Conservation (phyloP, 768 basidiomycete genomes). For the Tricholoma sp. region DNA sequence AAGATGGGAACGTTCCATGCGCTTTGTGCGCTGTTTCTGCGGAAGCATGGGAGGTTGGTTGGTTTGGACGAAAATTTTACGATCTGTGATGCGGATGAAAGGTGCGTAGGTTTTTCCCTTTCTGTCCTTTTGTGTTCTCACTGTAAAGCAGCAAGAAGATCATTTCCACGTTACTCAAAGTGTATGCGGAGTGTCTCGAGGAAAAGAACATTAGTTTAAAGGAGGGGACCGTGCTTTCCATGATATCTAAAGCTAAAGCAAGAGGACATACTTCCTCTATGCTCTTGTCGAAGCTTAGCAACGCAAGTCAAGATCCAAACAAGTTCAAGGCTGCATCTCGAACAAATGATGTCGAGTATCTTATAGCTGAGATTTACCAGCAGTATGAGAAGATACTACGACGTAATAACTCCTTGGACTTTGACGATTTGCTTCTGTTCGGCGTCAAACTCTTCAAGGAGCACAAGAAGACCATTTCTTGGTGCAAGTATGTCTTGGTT, state of each 20-base stretch:
- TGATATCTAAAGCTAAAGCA: slow-evolving; percentile 75
- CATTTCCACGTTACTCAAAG: slow-evolving; percentile 52
- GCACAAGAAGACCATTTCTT: slow-evolving; percentile 43
- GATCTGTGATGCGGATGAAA: slow-evolving; percentile 77
- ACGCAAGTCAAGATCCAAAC: slow-evolving; percentile 9
- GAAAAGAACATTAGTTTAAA: slow-evolving; percentile 47
- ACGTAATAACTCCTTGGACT: slow-evolving; percentile 71
- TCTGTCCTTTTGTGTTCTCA: neutral
- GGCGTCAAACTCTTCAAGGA: slow-evolving; percentile 60
- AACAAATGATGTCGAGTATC: slow-evolving; percentile 28
- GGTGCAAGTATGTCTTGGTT: slow-evolving; percentile 69
- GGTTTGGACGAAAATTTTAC: slow-evolving; percentile 71
- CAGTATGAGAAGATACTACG: slow-evolving; percentile 62
- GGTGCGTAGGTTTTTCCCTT: slow-evolving; percentile 34
- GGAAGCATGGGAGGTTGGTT: slow-evolving; percentile 55
- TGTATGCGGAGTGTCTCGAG: slow-evolving; percentile 42
- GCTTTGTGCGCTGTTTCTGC: slow-evolving; percentile 65
- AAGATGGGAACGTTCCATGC: slow-evolving; percentile 78
- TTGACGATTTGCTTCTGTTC: slow-evolving; percentile 77
- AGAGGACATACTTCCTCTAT: slow-evolving; percentile 53
- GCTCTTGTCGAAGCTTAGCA: slow-evolving; percentile 27
- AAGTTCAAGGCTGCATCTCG: slow-evolving; percentile 2
- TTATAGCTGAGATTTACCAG: slow-evolving; percentile 51
- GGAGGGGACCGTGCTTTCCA: slow-evolving; percentile 46
- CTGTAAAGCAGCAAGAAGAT: slow-evolving; percentile 56